phyloP scores from a whole-genome alignment of 2,329 filamentous ascomycete species.

The Colletotrichum brevisporum region DNA sequence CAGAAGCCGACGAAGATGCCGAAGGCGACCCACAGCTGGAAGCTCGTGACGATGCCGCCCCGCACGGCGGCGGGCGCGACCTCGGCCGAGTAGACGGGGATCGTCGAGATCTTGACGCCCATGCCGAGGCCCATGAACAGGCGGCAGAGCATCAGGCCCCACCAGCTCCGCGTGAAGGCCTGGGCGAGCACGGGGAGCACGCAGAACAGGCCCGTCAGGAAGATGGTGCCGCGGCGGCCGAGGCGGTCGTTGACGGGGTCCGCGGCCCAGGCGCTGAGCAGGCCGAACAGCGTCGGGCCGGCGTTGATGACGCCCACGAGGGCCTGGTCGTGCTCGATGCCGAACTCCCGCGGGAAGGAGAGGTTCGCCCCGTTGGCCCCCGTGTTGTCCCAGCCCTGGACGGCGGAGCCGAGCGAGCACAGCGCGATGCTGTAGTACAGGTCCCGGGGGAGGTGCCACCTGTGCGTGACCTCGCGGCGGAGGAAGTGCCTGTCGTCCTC shows the following conservation, averaged over 20 bases:
- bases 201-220: constrained; percentile 69
- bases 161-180: constrained; percentile 66
- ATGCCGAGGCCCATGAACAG: constrained; percentile 76
- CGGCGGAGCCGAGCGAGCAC: constrained; percentile 49
- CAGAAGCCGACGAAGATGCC: constrained; percentile 66
- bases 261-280: constrained; percentile 46
- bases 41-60: constrained; percentile 81
- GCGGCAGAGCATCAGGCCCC: constrained; percentile 62
- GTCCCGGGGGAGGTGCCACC: constrained; percentile 47
- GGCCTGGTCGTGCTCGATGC: constrained; percentile 58
- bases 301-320: constrained; percentile 72
- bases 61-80: constrained; percentile 77
- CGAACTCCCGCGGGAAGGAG: constrained; percentile 53
- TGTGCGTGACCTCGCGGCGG: constrained; percentile 46
- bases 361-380: constrained; percentile 57
- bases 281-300: constrained; percentile 42
- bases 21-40: constrained; percentile 79
- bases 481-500: constrained; percentile 45
- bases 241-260: constrained; percentile 55
- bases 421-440: constrained; percentile 49
- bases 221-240: constrained; percentile 58
- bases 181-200: constrained; percentile 68
- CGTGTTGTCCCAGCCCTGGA: constrained; percentile 62
- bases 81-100: constrained; percentile 83
- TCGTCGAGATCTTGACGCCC: constrained; percentile 75